Evolutionary conservation across 164 flowering plant genomes (phyloP).

Genomic region (Annona squamosa): DNA sequence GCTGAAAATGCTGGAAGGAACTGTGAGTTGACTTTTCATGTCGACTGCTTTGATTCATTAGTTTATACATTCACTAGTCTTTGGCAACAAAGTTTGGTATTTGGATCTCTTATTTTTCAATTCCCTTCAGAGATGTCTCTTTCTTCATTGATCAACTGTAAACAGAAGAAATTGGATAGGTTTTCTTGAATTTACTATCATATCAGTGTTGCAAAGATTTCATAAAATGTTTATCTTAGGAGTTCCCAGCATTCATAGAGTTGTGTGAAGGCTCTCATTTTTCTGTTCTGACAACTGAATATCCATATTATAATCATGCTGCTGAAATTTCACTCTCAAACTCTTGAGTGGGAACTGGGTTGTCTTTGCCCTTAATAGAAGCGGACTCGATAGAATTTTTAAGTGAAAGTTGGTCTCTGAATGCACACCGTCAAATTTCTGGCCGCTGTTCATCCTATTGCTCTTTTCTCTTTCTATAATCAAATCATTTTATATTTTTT

Average conservation of each 20-base stretch:
- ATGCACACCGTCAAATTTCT: not conserved
- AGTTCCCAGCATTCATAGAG: no score
- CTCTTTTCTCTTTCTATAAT: not conserved
- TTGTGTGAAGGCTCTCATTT: not conserved
- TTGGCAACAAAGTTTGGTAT: not conserved
- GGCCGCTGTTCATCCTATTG: not conserved
- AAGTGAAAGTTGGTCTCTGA: not conserved
- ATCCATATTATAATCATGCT: not conserved
- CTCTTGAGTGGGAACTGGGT: not conserved
- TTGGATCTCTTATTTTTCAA: not conserved
- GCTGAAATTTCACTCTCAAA: not conserved
- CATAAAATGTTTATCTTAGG: not conserved
- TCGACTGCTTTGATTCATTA: not conserved
- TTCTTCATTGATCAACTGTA: not conserved
- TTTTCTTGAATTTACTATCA: no score
- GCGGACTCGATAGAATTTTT: not conserved
- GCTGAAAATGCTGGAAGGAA: conserved; percentile 97
- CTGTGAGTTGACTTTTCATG: conserved; percentile 48
- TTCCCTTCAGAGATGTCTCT: not conserved
- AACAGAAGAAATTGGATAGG: not conserved
- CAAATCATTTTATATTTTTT: not conserved
- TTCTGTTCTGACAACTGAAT: not conserved
- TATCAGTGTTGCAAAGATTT: not conserved
- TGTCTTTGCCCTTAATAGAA: no score
- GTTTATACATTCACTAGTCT: not conserved